Conservation (phyloP, 768 basidiomycete species). For the Strobilomyces echinocephalus region DNA sequence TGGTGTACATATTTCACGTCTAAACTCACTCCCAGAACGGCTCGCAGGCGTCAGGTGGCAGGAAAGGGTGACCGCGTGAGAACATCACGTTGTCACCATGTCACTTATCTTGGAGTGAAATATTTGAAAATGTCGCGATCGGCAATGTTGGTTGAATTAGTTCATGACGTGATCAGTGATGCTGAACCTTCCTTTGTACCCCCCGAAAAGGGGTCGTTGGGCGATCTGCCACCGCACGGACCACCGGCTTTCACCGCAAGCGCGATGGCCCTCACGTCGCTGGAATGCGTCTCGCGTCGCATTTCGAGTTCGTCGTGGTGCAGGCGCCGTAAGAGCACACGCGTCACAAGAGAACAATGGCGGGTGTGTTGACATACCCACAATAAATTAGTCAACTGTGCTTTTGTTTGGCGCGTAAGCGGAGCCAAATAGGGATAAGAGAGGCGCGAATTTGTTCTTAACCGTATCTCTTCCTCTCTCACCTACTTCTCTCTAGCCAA, state of each 20-base stretch:
- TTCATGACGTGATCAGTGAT: conserved; percentile 32
- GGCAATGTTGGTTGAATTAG: conserved; percentile 26
- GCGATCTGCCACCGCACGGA: conserved; percentile 31
- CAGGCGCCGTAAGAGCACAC: conserved; percentile 7
- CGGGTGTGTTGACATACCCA: conserved; percentile 10
- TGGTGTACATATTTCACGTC: background rate
- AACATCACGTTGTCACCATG: background rate
- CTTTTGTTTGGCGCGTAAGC: conserved; percentile 38
- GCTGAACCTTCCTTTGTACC: conserved; percentile 1
- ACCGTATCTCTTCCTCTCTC: conserved; percentile 46
- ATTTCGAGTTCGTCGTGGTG: background rate
- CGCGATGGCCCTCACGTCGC: background rate
- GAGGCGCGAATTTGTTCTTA: conserved; percentile 32
- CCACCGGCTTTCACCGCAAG: conserved; percentile 6
- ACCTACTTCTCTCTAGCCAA: conserved; percentile 54
- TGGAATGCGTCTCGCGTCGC: background rate
- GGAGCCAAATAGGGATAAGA: conserved; percentile 42
- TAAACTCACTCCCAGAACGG: background rate
- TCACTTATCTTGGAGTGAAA: conserved; percentile 8
- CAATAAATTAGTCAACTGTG: conserved; percentile 30
- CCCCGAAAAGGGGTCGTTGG: conserved; percentile 12
- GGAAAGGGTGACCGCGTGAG: background rate
- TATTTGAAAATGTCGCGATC: conserved; percentile 28
- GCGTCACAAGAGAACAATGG: conserved; percentile 2
- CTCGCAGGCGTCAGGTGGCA: background rate